phyloP scores from a whole-genome alignment of 176 grass and related monocot species.

The Ampelocalamus luodianensis region DNA sequence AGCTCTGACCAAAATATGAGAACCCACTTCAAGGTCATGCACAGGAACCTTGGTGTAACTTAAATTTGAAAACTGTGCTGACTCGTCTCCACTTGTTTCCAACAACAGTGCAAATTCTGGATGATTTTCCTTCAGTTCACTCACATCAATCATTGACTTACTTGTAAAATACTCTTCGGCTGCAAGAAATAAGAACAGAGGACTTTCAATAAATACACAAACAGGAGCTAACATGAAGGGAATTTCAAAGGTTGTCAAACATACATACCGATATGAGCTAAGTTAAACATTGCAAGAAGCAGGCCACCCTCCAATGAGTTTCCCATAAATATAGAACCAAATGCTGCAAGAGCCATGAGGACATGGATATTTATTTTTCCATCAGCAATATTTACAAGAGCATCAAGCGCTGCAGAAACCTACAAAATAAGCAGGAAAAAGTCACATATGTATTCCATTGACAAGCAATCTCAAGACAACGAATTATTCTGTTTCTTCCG shows the following conservation, averaged over 20 bases:
- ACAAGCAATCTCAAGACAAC: conserved; percentile 14
- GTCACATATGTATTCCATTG: conserved; percentile 18
- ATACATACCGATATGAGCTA: conserved; percentile 90
- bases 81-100: conserved; percentile 59
- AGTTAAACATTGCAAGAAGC: conserved; percentile 98
- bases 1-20: conserved; percentile 91
- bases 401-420: conserved; percentile 94
- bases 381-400: conserved; percentile 83
- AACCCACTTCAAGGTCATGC: conserved; percentile 88
- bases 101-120: conserved; percentile 90
- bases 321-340: conserved; percentile 98
- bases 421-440: conserved; percentile 45
- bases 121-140: conserved; percentile 89
- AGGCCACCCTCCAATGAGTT: conserved; percentile 96
- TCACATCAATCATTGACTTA: conserved; percentile 93
- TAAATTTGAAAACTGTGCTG: conserved; percentile 77
- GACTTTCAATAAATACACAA: conserved; percentile 2
- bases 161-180: conserved; percentile 98
- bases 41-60: conserved; percentile 90
- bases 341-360: conserved; percentile 96
- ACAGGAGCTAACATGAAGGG: neutral
- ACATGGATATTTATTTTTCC: conserved; percentile 99
- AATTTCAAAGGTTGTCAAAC: neutral
- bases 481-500: neutral
- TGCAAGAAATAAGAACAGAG: conserved; percentile 43